Conservation (phyloP, 148 eudicot species). For the Silene conica region DNA sequence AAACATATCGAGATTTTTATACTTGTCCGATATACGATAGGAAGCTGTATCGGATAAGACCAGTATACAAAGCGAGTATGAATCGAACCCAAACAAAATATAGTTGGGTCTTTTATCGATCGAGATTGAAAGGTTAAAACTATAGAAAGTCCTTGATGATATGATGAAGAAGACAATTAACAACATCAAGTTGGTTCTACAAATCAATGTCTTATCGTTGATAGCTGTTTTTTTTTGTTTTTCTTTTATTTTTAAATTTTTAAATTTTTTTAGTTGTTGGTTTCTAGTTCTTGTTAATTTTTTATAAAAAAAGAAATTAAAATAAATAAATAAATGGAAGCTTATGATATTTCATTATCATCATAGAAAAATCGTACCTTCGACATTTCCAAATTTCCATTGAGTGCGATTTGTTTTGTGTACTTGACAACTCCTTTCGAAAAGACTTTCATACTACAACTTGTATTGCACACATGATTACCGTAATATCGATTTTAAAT, state of each 20-base stretch:
- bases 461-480: background rate
- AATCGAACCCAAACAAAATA: background rate
- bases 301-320: background rate
- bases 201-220: background rate
- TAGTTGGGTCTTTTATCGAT: background rate
- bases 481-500: too few relatives aligned
- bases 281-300: background rate
- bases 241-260: too few relatives aligned
- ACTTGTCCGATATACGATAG: too few relatives aligned
- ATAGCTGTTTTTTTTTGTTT: background rate
- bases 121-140: background rate
- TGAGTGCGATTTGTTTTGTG: background rate
- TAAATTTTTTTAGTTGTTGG: too few relatives aligned
- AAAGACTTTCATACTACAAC: background rate
- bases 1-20: too few relatives aligned
- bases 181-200: background rate
- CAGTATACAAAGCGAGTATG: background rate
- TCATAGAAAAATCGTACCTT: background rate
- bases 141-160: background rate
- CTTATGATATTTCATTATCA: constrained; percentile 17
- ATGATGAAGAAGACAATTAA: background rate
- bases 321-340: background rate
- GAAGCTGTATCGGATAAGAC: too few relatives aligned
- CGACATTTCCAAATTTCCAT: background rate
- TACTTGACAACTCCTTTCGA: background rate